Conservation (phyloP, 208 protist genomes). For the Wallacemonas rigidus region DNA sequence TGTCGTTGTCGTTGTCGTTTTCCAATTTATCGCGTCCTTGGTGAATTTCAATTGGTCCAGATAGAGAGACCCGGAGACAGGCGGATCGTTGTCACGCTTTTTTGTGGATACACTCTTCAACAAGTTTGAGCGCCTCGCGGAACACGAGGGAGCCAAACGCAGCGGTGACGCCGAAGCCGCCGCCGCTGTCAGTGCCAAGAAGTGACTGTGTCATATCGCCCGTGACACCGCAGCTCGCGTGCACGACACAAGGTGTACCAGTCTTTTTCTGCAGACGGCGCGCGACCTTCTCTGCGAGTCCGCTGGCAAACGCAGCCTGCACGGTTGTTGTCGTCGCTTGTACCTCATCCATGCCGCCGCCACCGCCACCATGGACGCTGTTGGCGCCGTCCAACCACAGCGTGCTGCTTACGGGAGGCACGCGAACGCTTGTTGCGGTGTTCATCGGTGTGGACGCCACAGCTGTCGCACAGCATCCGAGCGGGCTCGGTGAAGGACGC, state of each 20-base stretch:
- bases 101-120: slow-evolving; percentile 4
- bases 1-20: too few relatives aligned
- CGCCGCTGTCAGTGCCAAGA: slow-evolving; percentile 55
- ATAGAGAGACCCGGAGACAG: too few relatives aligned
- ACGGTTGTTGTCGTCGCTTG: slow-evolving; percentile 17
- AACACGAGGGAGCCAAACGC: slow-evolving; percentile 57
- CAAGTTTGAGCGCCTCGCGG: slow-evolving; percentile 20
- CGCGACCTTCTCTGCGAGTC: slow-evolving; percentile 47
- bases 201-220: slow-evolving; percentile 39
- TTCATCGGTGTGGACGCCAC: neutral
- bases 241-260: slow-evolving; percentile 26
- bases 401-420: slow-evolving; percentile 18
- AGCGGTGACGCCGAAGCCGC: slow-evolving; percentile 43
- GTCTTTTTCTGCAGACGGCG: slow-evolving; percentile 24
- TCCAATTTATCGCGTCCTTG: too few relatives aligned
- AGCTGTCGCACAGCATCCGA: slow-evolving; percentile 35
- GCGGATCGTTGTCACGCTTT: neutral
- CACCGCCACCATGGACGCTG: neutral
- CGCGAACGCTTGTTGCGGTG: slow-evolving; percentile 6
- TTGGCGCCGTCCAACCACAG: neutral
- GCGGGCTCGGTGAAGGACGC: slow-evolving; percentile 17
- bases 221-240: slow-evolving; percentile 56
- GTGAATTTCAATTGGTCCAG: too few relatives aligned
- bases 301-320: slow-evolving; percentile 41
- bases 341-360: slow-evolving; percentile 9